Percentiles rank a stretch among this genome's conserved stretches.
Conservation (phyloP, 2,329 filamentous ascomycete genomes). For the Monosporascus sp. region DNA sequence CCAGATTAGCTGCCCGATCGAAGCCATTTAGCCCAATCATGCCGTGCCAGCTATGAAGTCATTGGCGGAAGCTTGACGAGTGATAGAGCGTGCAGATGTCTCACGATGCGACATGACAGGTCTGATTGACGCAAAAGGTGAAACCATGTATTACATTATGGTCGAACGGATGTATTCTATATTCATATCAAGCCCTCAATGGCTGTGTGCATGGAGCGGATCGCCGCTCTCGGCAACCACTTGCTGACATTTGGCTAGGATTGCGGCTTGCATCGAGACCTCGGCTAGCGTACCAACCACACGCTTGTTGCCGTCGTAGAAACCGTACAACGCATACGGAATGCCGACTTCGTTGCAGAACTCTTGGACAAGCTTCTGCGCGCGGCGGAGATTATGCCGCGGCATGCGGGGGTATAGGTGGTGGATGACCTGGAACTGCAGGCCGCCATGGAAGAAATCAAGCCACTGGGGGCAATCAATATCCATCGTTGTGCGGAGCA, state of each 20-base stretch:
- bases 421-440: slow-evolving; percentile 88
- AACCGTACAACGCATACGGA: slow-evolving; percentile 81
- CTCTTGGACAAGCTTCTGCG: slow-evolving; percentile 71
- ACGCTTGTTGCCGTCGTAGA: slow-evolving; percentile 75
- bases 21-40: no score
- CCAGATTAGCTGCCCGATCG: no score
- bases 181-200: slow-evolving; percentile 11
- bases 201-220: slow-evolving; percentile 24
- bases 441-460: slow-evolving; percentile 81
- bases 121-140: no score
- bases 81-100: no score
- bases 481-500: slow-evolving; percentile 92
- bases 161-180: not conserved
- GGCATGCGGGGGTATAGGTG: slow-evolving; percentile 82
- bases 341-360: slow-evolving; percentile 81
- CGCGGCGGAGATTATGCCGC: slow-evolving; percentile 72
- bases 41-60: no score
- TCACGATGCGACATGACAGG: no score
- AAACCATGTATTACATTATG: no score
- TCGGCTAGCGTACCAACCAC: slow-evolving; percentile 74
- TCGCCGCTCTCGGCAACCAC: slow-evolving; percentile 29
- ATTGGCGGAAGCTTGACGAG: no score
- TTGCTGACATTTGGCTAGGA: slow-evolving; percentile 70
- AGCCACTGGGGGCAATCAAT: slow-evolving; percentile 84
- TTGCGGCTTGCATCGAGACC: slow-evolving; percentile 72